A percentile compares a stretch with the other conserved stretches of the same genome.
Evolutionary conservation across 139 green algal genomes (phyloP).

Genomic region (Micractinium sp.): DNA sequence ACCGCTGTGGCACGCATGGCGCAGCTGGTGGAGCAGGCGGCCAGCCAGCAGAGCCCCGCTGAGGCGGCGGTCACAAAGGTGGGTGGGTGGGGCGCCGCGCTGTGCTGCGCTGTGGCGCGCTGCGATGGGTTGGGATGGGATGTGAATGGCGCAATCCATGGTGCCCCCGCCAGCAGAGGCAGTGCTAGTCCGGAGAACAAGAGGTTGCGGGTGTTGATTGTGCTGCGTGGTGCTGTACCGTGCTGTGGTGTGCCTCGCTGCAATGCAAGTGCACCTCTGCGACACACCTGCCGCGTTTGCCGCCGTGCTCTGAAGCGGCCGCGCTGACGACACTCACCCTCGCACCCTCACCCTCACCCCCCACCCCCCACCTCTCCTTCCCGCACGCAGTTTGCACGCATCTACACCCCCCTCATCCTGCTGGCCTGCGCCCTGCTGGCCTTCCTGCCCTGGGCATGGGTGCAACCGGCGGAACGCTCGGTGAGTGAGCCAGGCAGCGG

Average conservation of each 20-base stretch:
- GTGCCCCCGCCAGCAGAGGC: no score
- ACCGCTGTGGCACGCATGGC: slow-evolving; percentile 75
- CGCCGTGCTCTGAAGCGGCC: no score
- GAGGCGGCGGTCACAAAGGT: slow-evolving; percentile 63
- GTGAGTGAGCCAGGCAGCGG: slow-evolving; percentile 14
- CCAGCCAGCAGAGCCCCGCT: slow-evolving; percentile 44
- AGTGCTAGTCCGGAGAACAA: no score
- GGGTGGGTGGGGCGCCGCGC: not conserved
- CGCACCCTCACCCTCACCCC: not conserved
- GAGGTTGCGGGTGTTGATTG: not conserved
- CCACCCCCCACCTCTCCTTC: not conserved
- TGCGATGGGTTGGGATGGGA: no score
- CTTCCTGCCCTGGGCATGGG: slow-evolving; percentile 53
- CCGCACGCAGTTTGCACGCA: slow-evolving; percentile 57
- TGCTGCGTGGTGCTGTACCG: not conserved
- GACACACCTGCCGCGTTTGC: not conserved
- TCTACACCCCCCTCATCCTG: slow-evolving; percentile 81
- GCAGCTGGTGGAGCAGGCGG: slow-evolving; percentile 65
- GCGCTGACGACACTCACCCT: no score
- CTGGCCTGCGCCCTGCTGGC: slow-evolving; percentile 61
- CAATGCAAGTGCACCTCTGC: not conserved
- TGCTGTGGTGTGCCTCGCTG: not conserved
- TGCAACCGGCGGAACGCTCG: not conserved
- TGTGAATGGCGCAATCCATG: not conserved
- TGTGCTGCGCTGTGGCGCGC: not conserved